A percentile compares a stretch with the other conserved stretches of the same genome.
Evolutionary conservation across 306 rosid species (phyloP).

Genomic region (Leucaena leucocephala): DNA sequence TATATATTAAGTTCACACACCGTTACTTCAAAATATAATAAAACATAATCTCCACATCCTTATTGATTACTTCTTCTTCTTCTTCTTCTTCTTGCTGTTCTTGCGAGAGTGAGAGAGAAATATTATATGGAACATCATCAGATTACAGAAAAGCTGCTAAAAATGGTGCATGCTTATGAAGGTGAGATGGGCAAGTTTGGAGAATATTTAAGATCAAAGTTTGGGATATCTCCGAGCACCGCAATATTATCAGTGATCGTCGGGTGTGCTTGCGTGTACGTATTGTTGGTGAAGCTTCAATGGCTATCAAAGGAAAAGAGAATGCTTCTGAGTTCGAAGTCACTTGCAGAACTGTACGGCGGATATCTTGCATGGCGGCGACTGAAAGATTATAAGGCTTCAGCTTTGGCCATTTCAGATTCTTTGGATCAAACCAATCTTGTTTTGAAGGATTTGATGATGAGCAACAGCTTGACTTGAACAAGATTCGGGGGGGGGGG

Average conservation of each 20-base stretch:
- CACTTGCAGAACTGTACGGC: slow-evolving; percentile 49
- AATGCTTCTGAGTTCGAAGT: slow-evolving; percentile 39
- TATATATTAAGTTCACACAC: background rate
- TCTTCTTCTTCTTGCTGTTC: background rate
- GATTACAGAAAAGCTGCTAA: too few species aligned
- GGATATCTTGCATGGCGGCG: slow-evolving; percentile 44
- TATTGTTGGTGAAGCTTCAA: background rate
- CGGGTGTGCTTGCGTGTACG: slow-evolving; percentile 27
- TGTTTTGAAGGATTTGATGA: background rate
- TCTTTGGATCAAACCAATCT: background rate
- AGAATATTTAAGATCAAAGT: background rate
- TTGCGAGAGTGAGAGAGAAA: background rate
- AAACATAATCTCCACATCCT: background rate
- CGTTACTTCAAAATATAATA: background rate
- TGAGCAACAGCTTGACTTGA: slow-evolving; percentile 35
- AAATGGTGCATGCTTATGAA: too few species aligned
- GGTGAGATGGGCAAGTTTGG: background rate
- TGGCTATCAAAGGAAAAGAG: background rate
- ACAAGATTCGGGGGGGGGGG: slow-evolving; percentile 42
- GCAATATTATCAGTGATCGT: background rate
- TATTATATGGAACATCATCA: background rate
- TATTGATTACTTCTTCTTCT: background rate
- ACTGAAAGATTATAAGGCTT: slow-evolving; percentile 39
- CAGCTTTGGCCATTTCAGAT: slow-evolving; percentile 22
- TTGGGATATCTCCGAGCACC: slow-evolving; percentile 33